Base-by-base conservation (phyloP, 345 rosid species). In the rapeseed (Brassica napus) region DNA sequence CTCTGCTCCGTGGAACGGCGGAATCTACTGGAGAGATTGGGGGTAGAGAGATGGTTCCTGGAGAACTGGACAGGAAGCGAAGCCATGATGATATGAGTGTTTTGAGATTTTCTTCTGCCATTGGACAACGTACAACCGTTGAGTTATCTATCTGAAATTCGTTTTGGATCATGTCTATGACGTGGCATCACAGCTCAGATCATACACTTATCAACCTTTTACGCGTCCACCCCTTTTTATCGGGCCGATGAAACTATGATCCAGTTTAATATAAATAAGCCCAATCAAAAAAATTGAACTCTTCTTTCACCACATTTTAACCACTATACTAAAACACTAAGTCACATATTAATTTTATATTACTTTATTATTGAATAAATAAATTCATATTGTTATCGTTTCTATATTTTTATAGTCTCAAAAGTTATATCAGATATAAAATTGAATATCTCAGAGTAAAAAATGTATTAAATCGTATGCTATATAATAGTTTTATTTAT, bases 1-100 rank as follows among this genome's bases (percentile, higher is more conserved):
- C 76, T 85, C 6, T 58, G 77, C 23, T 62, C 80, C 1, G 77
- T 42, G 42, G 66, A 67, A 42, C 76, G 82, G 63, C 28, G 85
- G 62, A 83, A 44, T 54, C 55, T 71, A 0, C 73, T 47, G 61
- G 85, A 76, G 5, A 64, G 73, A 65, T 2, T 66, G n/a, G 72
- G 70, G 2, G 71, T 18, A 21, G 80, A 64, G 24, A 76, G 54
- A 72, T 26, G 30, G 66, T 57, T 87, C 16, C 62, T 81, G 4
- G 72, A 72, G 72, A 84, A 70, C 7, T 86, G 85, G 69, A 86
- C 74, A 0, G 89, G 82, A 83, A 87, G 71, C 26, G 84, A 65
- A 49, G 85, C 86, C 97, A 91, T 91, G 34, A 18, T 4, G 55
- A 49, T 55, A 1, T 2, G 61, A 47, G 54, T 37, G 4, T 76